These are phyloP conservation scores for Fremontodendron californicum DNA, from an alignment of 345 rosid genomes.

Conservation along the genomic window DNA sequence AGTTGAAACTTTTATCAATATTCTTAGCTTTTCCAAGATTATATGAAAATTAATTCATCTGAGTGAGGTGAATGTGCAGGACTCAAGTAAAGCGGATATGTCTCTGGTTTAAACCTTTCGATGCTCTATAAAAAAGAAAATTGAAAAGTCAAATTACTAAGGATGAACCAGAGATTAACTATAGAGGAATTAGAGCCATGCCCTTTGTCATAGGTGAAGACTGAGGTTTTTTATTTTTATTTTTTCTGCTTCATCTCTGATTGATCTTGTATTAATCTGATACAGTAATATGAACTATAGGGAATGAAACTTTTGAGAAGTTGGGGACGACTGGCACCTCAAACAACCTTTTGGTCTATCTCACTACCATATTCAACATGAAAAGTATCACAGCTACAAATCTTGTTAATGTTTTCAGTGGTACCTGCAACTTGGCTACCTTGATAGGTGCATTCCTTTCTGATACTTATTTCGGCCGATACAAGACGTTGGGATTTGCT, in stretches of 20 bases:
- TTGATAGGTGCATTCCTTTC: slow-evolving; percentile 68
- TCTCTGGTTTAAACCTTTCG: no score
- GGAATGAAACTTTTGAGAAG: slow-evolving; percentile 89
- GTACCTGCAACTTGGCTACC: slow-evolving; percentile 69
- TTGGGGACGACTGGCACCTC: slow-evolving; percentile 75
- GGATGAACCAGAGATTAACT: slow-evolving; percentile 45
- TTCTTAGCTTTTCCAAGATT: no score
- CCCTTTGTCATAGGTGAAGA: slow-evolving; percentile 63
- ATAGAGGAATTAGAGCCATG: slow-evolving; percentile 39
- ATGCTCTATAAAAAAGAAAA: no score
- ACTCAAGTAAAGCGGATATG: no score
- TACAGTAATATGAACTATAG: slow-evolving; percentile 7
- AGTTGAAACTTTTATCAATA: not conserved
- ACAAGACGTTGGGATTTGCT: slow-evolving; percentile 64
- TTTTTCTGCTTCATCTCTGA: not conserved
- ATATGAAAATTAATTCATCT: no score
- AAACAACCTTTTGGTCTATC: slow-evolving; percentile 68
- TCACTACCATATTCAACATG: slow-evolving; percentile 69
- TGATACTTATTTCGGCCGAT: slow-evolving; percentile 83
- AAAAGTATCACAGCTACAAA: slow-evolving; percentile 67
- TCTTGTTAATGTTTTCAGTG: slow-evolving; percentile 59
- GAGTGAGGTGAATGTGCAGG: no score
- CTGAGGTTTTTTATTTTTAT: no score
- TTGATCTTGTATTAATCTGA: not conserved
- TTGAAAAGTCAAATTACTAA: slow-evolving; percentile 3